Evolutionary conservation across 1,284 basidiomycete genomes (phyloP), one percentile per base, ranked within the genome.

Genomic region (Lentinula novae-zelandiae): DNA sequence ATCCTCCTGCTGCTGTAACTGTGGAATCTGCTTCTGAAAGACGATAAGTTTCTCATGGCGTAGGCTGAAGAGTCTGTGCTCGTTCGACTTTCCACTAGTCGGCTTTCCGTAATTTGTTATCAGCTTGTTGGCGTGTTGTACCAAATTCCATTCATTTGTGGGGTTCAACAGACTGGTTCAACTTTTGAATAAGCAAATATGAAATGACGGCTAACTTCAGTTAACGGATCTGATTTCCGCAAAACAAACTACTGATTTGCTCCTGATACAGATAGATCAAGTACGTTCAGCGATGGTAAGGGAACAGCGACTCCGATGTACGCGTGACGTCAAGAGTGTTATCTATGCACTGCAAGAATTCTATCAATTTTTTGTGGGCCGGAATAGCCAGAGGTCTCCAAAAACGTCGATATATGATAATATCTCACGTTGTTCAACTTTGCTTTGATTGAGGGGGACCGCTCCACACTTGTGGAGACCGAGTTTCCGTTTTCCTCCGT

Each of bases 1-100:
- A 72, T 51, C 73, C 74, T 34, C 72, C 73, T 17, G 68, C 66
- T 57, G 73, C 66, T 36, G 66, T 67, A 55, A 55, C 62, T 55
- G 53, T 38, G 53, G 60, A 46, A 49, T 33, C 38, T 27, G 53
- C 50, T 51, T 36, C 17, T 44, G 53, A 46, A 49, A 40, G 48
- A 38, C 8, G 42, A 33, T 55, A 31, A 49, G 51, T 22, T 59
- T 60, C 50, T 52, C 58, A 57, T 60, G 59, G 17, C 54, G 51
- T 55, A 38, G 63, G 4, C 20, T 42, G 0, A 27, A 42, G 40
- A 42, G 50, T 60, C 34, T 48, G 56, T 50, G 15, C n/a, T 50
- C 49, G 38, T 50, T 48, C 48, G 27, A 50, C 40, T 33, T 55
- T 62, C 13, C 20, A 22, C 13, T 42, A 54, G 42, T 42, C 22